Evolutionary conservation across 129 eudicot genomes (phyloP).

Genomic region (Artemisia tridentata): DNA sequence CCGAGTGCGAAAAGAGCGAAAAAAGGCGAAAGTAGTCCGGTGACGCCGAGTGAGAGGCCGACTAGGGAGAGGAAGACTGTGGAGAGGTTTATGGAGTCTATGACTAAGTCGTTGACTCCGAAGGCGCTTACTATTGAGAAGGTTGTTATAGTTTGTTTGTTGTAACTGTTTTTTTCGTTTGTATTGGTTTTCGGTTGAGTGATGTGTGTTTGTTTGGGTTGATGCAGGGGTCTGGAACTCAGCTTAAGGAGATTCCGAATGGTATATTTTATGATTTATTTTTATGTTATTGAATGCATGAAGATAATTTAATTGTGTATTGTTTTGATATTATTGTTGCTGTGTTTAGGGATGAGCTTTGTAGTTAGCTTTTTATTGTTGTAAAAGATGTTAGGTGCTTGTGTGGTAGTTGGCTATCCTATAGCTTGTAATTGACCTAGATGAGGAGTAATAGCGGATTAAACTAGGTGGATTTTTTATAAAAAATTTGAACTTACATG

Average conservation of each 20-base stretch:
- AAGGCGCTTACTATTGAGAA: slow-evolving; percentile 61
- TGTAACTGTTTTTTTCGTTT: not conserved
- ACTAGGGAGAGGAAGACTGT: slow-evolving; percentile 79
- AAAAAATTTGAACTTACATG: no score
- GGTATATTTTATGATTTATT: no score
- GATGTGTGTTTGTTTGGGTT: not conserved
- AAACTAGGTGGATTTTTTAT: no score
- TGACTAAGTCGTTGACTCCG: slow-evolving; percentile 25
- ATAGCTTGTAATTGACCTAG: no score
- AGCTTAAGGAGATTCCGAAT: slow-evolving; percentile 88
- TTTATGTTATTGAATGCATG: no score
- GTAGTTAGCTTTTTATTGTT: no score
- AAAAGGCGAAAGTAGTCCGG: slow-evolving; percentile 22
- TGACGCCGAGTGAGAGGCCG: slow-evolving; percentile 64
- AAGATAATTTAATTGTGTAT: no score
- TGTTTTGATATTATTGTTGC: no score
- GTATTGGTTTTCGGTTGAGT: not conserved
- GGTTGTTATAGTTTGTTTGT: slow-evolving; percentile 21
- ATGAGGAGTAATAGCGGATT: no score
- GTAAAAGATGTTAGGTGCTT: no score
- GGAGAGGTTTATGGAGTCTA: slow-evolving; percentile 57
- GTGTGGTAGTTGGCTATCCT: no score
- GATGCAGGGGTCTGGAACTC: slow-evolving; percentile 75
- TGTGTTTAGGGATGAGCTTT: no score
- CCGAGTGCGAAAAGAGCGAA: slow-evolving; percentile 21